A percentile compares a stretch with the other conserved stretches of the same genome.
Conservation (phyloP, 2,329 filamentous ascomycete species). For the Penicillium hesseltinei region DNA sequence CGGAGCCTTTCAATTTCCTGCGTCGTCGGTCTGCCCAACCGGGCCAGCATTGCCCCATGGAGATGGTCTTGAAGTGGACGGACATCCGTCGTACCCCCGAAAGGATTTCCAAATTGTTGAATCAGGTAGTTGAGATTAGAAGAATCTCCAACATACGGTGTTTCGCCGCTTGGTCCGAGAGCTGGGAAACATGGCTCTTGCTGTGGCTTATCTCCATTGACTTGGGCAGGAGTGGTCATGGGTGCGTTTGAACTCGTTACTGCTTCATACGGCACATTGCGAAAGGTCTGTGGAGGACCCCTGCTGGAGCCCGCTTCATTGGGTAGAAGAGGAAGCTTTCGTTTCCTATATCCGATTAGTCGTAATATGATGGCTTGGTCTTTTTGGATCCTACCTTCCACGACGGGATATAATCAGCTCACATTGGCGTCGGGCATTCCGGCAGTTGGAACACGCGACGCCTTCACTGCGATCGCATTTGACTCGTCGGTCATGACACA, state of each 20-base stretch:
- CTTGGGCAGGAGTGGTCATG: neutral
- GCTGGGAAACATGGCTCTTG: constrained; percentile 13
- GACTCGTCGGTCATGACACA: constrained; percentile 19
- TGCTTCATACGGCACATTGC: neutral
- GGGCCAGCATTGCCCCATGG: constrained; percentile 19
- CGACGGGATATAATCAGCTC: constrained; percentile 17
- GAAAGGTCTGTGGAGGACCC: neutral
- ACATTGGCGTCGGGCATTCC: constrained; percentile 5
- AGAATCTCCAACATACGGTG: constrained; percentile 22
- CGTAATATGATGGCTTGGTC: neutral
- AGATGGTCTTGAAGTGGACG: constrained; percentile 19
- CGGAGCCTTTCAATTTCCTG: constrained; percentile 12
- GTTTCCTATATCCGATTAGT: constrained; percentile 2
- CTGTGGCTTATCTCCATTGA: neutral
- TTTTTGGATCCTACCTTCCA: constrained; percentile 13
- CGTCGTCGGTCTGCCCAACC: constrained; percentile 13
- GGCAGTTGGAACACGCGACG: constrained; percentile 16
- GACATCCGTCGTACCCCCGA: constrained; percentile 11
- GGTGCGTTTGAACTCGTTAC: neutral
- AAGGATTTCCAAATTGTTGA: constrained; percentile 26
- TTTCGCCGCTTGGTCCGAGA: constrained; percentile 4
- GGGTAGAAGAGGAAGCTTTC: neutral
- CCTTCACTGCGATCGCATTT: constrained; percentile 17
- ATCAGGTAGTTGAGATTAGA: constrained; percentile 28
- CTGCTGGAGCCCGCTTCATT: neutral